Evolutionary conservation across 2,329 filamentous ascomycete genomes (phyloP), one percentile per base, ranked within the genome.

Genomic region (Xylariaceae sp.): DNA sequence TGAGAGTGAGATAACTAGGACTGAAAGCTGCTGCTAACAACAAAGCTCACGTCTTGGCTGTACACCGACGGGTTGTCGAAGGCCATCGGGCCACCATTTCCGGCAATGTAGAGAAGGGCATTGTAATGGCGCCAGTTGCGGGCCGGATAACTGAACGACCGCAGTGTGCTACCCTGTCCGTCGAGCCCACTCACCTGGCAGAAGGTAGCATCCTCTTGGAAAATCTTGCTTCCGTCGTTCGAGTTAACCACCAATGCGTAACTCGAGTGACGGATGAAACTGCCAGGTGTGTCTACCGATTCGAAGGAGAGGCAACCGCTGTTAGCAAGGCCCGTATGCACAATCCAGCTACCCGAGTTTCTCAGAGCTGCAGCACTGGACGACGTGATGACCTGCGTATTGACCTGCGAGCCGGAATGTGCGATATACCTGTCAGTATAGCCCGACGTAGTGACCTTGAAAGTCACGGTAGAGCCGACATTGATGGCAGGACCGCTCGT

Each of bases 201-300:
- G 66, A 86, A 86, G 0, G 83, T 86, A 9, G 82, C 80, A 42
- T 86, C 82, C 59, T 86, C 81, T 5, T 68, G 34, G 67, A 86
- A 83, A 42, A 69, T 66, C 70, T 84, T 83, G 48, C 71, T 72
- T 47, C 75, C 75, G 54, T 85, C 82, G 56, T 77, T 75, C 50
- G 75, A 71, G 39, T 72, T 66, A 44, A 86, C 58, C 33, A 66
- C 42, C 1, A 86, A 75, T 22, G 19, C 71, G 45, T 82, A 86
- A 65, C 76, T 62, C 53, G 64, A 71, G 68, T 86, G 82, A 0
- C 82, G 73, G 4, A 86, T 71, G 63, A 73, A 86, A 68, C 76
- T 81, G 2, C 82, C 82, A 2, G 82, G 69, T 0, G 76, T 76
- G 53, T 84, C 81, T 12, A 66, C 67, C 0, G 80, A 82, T 66